Evolutionary conservation across 306 rosid species (phyloP).

Genomic region (Canavalia ensiformis): DNA sequence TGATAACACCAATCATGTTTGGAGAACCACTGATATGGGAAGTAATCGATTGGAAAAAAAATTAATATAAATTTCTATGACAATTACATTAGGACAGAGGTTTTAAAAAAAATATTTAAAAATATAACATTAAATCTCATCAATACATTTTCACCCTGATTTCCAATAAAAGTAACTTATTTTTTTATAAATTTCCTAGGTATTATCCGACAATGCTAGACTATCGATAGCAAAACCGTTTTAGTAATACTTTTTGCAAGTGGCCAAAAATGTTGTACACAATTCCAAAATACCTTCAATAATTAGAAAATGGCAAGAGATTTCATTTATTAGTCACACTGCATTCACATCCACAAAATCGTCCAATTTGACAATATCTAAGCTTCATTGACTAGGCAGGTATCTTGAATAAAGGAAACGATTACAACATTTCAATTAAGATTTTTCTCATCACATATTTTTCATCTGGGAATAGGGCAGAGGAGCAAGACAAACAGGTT

Average conservation of each 20-base stretch:
- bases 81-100: too few species aligned
- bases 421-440: not conserved
- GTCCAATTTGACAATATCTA: not conserved
- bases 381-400: not conserved
- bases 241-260: constrained; percentile 8
- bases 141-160: too few species aligned
- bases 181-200: too few species aligned
- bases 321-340: not conserved
- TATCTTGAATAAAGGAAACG: constrained; percentile 3
- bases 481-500: constrained; percentile 11
- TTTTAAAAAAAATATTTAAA: too few species aligned
- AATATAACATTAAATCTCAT: too few species aligned
- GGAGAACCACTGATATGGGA: too few species aligned
- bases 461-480: not conserved
- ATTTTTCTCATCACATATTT: not conserved
- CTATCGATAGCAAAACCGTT: not conserved
- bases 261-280: not conserved
- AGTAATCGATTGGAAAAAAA: too few species aligned
- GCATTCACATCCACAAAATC: constrained; percentile 9
- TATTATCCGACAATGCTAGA: too few species aligned
- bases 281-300: not conserved
- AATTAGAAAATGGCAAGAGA: constrained; percentile 7
- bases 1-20: too few species aligned
- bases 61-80: too few species aligned
- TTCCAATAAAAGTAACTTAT: too few species aligned